phyloP scores from a whole-genome alignment of 306 rosid genomes.

The Herpetospermum pedunculosum region DNA sequence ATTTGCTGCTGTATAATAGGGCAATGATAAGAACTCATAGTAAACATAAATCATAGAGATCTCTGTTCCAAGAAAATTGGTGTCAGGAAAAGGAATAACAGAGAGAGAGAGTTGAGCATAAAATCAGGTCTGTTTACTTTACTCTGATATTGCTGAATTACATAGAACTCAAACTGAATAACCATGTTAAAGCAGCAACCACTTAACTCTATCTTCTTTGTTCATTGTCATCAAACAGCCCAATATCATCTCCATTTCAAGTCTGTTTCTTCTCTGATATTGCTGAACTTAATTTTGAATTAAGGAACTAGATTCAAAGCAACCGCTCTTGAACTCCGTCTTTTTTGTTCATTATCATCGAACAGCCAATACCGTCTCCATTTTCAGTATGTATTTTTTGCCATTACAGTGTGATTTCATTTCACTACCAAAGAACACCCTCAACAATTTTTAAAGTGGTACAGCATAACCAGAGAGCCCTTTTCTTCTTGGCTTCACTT shows the following conservation, averaged over 20 bases:
- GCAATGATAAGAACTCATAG: background rate
- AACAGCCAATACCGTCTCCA: background rate
- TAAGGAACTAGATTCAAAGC: background rate
- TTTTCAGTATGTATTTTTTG: background rate
- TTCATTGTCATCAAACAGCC: background rate
- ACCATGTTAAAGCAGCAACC: background rate
- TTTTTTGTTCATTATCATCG: background rate
- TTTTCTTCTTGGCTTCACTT: conserved; percentile 13
- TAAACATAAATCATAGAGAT: background rate
- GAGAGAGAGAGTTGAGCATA: background rate
- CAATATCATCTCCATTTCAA: background rate
- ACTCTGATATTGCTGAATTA: background rate
- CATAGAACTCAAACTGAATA: background rate
- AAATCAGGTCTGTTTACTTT: background rate
- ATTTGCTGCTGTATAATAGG: background rate
- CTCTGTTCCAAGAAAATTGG: background rate
- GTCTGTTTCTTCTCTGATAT: background rate
- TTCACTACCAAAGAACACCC: background rate
- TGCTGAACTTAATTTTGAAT: background rate
- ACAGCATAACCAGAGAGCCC: background rate
- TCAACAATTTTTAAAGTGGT: background rate
- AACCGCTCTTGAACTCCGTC: background rate
- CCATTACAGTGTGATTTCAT: background rate
- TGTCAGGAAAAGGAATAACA: no score
- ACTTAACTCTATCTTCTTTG: background rate